Base-by-base conservation (phyloP, 2,329 filamentous ascomycete genomes). In the Cytospora piceae region DNA sequence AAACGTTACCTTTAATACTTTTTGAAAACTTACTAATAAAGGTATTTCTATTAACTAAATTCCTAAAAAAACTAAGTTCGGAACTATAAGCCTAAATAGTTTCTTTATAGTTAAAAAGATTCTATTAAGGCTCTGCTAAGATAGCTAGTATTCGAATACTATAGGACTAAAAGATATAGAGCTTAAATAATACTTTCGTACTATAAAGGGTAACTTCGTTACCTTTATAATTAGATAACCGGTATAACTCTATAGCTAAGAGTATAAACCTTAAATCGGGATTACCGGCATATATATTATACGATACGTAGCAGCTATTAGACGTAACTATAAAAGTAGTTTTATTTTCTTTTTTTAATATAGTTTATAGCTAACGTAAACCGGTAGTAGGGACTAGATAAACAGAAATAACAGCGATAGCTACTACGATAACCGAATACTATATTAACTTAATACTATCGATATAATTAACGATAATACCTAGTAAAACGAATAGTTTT, bases 381-480 rank as follows among this genome's bases (percentile, higher is more conserved):
- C 11, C 22, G 14, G 24, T 27, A 57, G 22, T 29, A 39, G 22
- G 22, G 32, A 15, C 11, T 17, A 37, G 8, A 39, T 22, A 5
- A 34, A 20, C 27, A 24, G 22, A 56, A 39, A 27, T 17, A 14
- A 7, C 15, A 34, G 37, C 37, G 24, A 17, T 0, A 56, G 14
- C 46, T 24, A 14, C 46, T 51, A 37, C 24, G 24, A 3, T 14
- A 17, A 20, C 27, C 17, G 17, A 17, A 27, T 27, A 37, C 15
- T 56, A 56, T 56, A 56, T 56, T 37, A 56, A 32, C n/a, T 34
- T 37, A 37, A 6, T 56, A 56, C 2, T n/a, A n/a, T n/a, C 3
- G n/a, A 24, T 37, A 37, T n/a, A 37, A 56, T 14, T 34, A 56
- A 24, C 24, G 24, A 22, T 51, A 24, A 51, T 51, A 51, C 14